These are phyloP conservation scores for Chloranthus sessilifolius DNA, from an alignment of 164 flowering plant species.

Conservation along the genomic window DNA sequence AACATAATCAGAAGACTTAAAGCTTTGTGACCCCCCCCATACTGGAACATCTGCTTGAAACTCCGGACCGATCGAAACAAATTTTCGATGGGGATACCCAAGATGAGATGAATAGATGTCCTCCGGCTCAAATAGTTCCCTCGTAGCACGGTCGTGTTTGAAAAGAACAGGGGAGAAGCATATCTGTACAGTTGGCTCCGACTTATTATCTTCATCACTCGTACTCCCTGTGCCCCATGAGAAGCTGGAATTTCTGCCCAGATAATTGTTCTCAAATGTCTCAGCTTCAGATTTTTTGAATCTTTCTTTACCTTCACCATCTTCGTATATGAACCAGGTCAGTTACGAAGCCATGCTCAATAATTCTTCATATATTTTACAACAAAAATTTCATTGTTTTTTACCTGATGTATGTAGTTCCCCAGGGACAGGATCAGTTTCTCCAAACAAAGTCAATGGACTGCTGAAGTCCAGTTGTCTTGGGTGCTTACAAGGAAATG, in stretches of 20 bases:
- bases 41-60: slow-evolving; percentile 43
- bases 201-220: slow-evolving; percentile 4
- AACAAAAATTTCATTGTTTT: neutral
- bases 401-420: too few species aligned
- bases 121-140: neutral
- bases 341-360: too few species aligned
- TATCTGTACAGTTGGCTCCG: slow-evolving; percentile 4
- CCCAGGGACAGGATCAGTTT: too few species aligned
- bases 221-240: slow-evolving; percentile 1
- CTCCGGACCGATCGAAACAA: slow-evolving; percentile 19
- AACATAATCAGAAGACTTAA: neutral
- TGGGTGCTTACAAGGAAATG: slow-evolving; percentile 30
- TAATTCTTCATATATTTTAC: neutral
- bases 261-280: neutral
- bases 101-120: slow-evolving; percentile 1
- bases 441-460: too few species aligned
- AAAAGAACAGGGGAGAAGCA: neutral
- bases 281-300: too few species aligned
- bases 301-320: too few species aligned
- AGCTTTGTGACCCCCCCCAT: slow-evolving; percentile 18
- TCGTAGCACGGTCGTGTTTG: slow-evolving; percentile 1
- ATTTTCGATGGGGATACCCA: slow-evolving; percentile 8
- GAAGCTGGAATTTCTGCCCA: neutral
- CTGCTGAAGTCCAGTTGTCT: slow-evolving; percentile 22
- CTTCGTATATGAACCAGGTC: too few species aligned